Evolutionary conservation across 2,329 filamentous ascomycete species (phyloP), one percentile per base, ranked within the genome.

Genomic region (Penicillium sp.): DNA sequence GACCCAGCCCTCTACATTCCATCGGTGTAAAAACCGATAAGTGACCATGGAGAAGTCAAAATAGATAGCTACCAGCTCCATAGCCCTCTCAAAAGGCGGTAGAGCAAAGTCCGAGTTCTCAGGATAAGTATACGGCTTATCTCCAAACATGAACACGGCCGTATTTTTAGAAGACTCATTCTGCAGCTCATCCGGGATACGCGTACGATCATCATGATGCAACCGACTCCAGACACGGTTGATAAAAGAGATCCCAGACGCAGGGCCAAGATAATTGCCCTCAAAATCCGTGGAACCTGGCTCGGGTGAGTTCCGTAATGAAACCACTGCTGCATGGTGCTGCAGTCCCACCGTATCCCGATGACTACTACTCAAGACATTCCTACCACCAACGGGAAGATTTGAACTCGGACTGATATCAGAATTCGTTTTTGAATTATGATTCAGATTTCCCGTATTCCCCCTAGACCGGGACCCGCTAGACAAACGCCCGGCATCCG

Each of bases 181-280:
- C 22, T 68, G 65, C 37, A 70, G 50, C 16, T 64, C 63, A 52
- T 66, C 65, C 0, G 71, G 70, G 27, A 71, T 67, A 3, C 69
- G 67, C 0, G 70, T 72, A 19, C 61, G 71, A 42, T 76, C 77
- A 79, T 86, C 50, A 80, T 87, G 46, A 79, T 87, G 60, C 66
- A 90, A 54, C 79, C 88, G 74, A 79, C 88, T 71, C 87, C 89
- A 78, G 81, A 88, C 77, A 79, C 88, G 86, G 71, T 89, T 62
- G 77, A 90, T 72, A 75, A 88, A 79, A 63, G 83, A 75, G 65
- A 81, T 68, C 44, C 79, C 67, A 67, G 83, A 78, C 4, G 82
- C 80, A 14, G 80, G 79, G 10, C 83, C 83, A n/a, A 83, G 75
- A 59, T 83, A 82, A 51, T 85, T 81, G 1, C 81, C 82, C 60